A percentile compares a stretch with the other conserved stretches of the same genome.
These are phyloP conservation scores for Quercus aquifolioides DNA, from an alignment of 306 rosid genomes.

Conservation along the genomic window DNA sequence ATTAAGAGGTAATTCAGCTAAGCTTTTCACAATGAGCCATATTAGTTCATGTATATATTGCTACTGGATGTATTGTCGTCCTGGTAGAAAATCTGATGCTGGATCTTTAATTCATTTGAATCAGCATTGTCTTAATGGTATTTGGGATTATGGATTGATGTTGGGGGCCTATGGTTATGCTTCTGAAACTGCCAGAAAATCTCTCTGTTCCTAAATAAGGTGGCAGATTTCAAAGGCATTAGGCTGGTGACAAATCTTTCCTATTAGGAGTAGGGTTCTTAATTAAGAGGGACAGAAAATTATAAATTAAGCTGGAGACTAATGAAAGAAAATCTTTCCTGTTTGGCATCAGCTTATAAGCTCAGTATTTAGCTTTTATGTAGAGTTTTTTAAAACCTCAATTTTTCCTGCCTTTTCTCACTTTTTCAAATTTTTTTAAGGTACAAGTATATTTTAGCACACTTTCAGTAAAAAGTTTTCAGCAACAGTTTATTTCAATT, in stretches of 20 bases:
- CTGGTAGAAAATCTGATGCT: neutral
- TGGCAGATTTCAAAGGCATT: neutral
- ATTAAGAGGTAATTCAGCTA: constrained; percentile 44
- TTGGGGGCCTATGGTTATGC: neutral
- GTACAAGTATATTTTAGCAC: no score
- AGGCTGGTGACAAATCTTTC: neutral
- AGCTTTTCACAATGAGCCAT: neutral
- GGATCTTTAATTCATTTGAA: neutral
- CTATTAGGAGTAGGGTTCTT: neutral
- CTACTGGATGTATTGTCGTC: neutral
- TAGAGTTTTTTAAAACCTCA: no score
- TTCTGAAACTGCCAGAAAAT: neutral
- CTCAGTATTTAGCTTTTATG: no score
- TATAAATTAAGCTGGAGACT: neutral
- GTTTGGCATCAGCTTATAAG: no score
- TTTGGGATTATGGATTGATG: neutral
- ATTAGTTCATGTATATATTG: neutral
- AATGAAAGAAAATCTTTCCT: neutral
- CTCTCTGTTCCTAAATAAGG: neutral
- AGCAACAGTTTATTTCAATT: neutral
- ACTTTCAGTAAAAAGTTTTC: no score
- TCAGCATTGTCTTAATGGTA: neutral
- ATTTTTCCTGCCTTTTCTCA: no score
- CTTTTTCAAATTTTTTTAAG: no score
- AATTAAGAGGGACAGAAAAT: neutral